phyloP scores from a whole-genome alignment of 2,329 filamentous ascomycete genomes.

The Botrytis galanthina region DNA sequence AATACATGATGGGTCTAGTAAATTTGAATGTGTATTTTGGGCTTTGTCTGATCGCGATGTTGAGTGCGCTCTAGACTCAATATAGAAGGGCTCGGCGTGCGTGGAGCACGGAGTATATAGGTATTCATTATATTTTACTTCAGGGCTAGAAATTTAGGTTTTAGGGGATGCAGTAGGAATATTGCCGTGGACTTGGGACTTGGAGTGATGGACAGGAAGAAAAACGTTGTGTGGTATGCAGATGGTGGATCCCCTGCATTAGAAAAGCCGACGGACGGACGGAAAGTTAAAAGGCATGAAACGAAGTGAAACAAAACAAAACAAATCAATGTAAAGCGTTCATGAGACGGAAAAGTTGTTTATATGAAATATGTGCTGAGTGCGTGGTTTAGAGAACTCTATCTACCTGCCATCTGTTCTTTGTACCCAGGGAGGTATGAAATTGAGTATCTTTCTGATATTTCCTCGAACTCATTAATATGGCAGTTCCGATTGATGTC shows the following conservation, averaged over 20 bases:
- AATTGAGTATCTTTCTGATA: not conserved
- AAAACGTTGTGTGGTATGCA: not conserved
- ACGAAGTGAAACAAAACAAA: not conserved
- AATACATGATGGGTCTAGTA: not conserved
- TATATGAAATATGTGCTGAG: not conserved
- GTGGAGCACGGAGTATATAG: not conserved
- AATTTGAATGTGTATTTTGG: not conserved
- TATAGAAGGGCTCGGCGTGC: not conserved
- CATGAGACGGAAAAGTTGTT: not conserved
- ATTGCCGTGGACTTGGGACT: not conserved
- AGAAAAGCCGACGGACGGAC: not conserved
- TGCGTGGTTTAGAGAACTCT: not conserved
- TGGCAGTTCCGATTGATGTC: not conserved
- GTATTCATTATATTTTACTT: not conserved
- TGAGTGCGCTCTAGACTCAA: not conserved
- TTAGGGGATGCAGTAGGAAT: not conserved
- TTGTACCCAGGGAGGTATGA: not conserved
- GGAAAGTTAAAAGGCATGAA: not conserved
- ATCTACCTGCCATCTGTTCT: not conserved
- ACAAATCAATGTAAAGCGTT: not conserved
- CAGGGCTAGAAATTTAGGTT: not conserved
- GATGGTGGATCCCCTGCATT: not conserved
- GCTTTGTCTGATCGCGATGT: not conserved
- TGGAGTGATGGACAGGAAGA: not conserved
- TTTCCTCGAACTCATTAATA: not conserved